Evolutionary conservation across 2,329 filamentous ascomycete species (phyloP).

Genomic region (Clarireedia hainanense): DNA sequence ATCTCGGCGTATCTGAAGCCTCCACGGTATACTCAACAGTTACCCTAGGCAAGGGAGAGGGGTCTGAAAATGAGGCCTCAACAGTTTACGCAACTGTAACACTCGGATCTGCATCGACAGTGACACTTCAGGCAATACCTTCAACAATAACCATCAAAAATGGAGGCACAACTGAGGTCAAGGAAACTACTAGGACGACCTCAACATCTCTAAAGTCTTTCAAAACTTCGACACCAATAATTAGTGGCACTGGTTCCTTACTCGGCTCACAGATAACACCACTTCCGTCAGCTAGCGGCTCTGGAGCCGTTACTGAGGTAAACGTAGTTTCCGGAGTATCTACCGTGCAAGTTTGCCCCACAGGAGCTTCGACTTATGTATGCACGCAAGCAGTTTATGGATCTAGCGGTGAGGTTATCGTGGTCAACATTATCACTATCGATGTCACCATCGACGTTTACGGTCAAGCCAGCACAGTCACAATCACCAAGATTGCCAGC

Average conservation of each 20-base stretch:
- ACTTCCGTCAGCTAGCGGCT: not conserved
- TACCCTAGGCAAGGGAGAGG: not conserved
- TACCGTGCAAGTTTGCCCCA: constrained; percentile 8
- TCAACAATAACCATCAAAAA: not conserved
- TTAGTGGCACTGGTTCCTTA: not conserved
- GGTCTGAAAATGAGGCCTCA: not conserved
- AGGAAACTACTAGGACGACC: not conserved
- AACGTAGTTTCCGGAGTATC: constrained; percentile 7
- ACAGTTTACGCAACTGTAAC: constrained; percentile 2
- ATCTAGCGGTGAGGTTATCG: not conserved
- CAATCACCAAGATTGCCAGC: constrained; percentile 5
- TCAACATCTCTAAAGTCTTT: constrained; percentile 1
- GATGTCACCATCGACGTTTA: constrained; percentile 4
- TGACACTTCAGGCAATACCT: not conserved
- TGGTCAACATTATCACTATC: constrained; percentile 7
- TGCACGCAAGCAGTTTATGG: constrained; percentile 6
- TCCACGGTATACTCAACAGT: not conserved
- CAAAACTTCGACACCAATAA: not conserved
- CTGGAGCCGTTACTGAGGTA: constrained; percentile 2
- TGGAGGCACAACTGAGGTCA: not conserved
- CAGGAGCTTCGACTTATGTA: constrained; percentile 2
- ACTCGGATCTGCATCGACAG: not conserved
- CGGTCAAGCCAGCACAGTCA: not conserved
- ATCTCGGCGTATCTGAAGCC: too few relatives aligned
- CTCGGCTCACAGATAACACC: not conserved